Base-by-base conservation (phyloP, 805 yeast species). In the Sugiyamaella smithiae region DNA sequence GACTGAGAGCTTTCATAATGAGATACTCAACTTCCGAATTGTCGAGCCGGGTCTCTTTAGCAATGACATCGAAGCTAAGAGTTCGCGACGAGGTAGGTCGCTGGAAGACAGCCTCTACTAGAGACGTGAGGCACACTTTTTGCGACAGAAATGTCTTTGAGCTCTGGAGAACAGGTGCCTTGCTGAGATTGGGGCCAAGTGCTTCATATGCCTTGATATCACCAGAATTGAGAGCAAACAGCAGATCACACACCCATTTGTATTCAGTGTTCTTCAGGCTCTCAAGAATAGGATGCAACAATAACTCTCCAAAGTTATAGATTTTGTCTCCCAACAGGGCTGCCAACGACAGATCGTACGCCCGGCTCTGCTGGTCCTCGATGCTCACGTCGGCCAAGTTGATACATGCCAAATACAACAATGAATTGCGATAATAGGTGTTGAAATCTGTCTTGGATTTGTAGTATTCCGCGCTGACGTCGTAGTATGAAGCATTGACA, bases 291-390 rank as follows among this genome's bases (percentile, higher is more conserved):
- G 93, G 96, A 67, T 91, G 98, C 65, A 89, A 81, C 52, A 93
- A 76, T 54, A 93, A 77, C 69, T 93, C 99, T 45, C 98, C 98
- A 67, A 93, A 93, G 70, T 91, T 93, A 73, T 88, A 93, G 58
- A 91, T 87, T 61, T 80, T 82, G 63, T 89, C 96, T 43, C 97
- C 98, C 58, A 91, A 74, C 51, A 93, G 71, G 0, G 97, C 98
- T 26, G 96, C 82, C 40, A 88, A 74, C 51, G 91, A 77, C 57
- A 91, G 77, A 57, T 91, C 95, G 60, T 82, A 81, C 1, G 88
- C 86, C 45, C 82, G 66, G 48, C 70, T 71, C 57, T 74, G 76
- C 57, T 69, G 73, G 43, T 71, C 75, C 29, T 62, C 56, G 9
- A 51, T 35, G 8, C 72, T 56, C 49, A 81, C 65, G 24, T 67